A percentile compares a stretch with the other conserved stretches of the same genome.
Conservation (phyloP, 2,329 filamentous ascomycete genomes). For the Colletotrichum abscissum region DNA sequence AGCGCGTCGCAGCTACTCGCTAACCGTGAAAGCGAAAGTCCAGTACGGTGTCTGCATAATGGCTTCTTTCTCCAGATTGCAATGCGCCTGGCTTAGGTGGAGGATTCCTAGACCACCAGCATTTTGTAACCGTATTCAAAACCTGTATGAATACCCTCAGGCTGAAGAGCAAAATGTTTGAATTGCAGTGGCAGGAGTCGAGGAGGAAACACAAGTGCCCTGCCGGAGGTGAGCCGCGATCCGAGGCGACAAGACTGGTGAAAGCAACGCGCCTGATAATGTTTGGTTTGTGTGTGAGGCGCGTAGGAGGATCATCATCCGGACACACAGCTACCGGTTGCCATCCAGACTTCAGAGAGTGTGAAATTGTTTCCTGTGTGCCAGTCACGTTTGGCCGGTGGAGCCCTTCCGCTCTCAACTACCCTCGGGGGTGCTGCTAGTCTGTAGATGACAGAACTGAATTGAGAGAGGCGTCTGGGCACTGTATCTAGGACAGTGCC, state of each 20-base stretch:
- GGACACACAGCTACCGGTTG: background rate
- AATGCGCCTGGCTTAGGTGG: background rate
- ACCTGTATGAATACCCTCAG: too few species aligned
- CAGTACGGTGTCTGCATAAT: slow-evolving; percentile 2
- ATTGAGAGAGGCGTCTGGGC: background rate
- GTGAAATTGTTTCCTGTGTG: background rate
- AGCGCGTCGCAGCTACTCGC: background rate
- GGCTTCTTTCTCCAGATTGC: slow-evolving; percentile 16
- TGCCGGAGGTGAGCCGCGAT: slow-evolving; percentile 2
- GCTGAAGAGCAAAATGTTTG: background rate
- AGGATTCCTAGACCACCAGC: slow-evolving; percentile 7
- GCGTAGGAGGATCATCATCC: background rate
- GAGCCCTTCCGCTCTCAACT: background rate
- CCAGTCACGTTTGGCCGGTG: slow-evolving; percentile 20
- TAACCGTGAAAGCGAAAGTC: background rate
- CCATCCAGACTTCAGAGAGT: background rate
- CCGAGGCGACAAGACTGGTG: background rate
- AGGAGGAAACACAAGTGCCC: background rate
- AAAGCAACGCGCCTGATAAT: background rate
- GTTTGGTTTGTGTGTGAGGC: slow-evolving; percentile 17
- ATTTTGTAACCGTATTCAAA: background rate
- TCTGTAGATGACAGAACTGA: background rate
- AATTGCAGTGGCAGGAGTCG: background rate
- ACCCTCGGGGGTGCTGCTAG: slow-evolving; percentile 8
- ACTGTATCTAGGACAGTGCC: slow-evolving; percentile 24